Base-by-base conservation (phyloP, 345 rosid genomes). In the Bruguiera gymnorhiza region DNA sequence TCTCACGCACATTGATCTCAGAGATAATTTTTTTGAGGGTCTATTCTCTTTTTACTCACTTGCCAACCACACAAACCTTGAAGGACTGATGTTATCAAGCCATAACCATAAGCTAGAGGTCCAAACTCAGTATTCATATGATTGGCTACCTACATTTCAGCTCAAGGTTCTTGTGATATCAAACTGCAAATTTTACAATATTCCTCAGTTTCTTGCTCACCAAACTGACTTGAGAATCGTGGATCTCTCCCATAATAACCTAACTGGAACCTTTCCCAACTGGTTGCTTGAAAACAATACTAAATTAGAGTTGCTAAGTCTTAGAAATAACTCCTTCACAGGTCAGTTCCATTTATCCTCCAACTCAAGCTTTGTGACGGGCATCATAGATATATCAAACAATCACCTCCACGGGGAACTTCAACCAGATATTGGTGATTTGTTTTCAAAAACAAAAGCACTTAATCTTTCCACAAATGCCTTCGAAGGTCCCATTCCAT, bases 111-210 rank as follows among this genome's bases (percentile, higher is more conserved):
- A 63, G 32, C 54, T 48, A 0, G 23, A 24, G 55, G 57, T 48
- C 29, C 55, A 26, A 48, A 11, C 37, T 48, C 32, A 26, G 46
- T 43, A 13, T 19, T 26, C 32, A 63, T 13, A 2, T 2, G 26
- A n/a, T 46, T 63, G 67, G 67, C 16, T 46, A 23, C 67, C 67
- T 5, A 46, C 43, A 50, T 65, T 65, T 19, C 69, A 65, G 64
- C 36, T 32, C 6, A 31, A 6, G 5, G 9, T 3, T 20, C 24
- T 61, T 21, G n/a, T n/a, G 23, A 16, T 16, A 11, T 0, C n/a
- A 16, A 30, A 36, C 24, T 2, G 34, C 6, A 30, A 61, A 24
- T 20, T 15, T 34, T 2, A 32, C 27, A n/a, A 34, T 39, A 20
- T 36, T 32, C 19, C 21, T 32, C 63, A 60, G 39, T 29, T 60